Conservation (phyloP, 768 basidiomycete genomes). For the Kwoniella pini region DNA sequence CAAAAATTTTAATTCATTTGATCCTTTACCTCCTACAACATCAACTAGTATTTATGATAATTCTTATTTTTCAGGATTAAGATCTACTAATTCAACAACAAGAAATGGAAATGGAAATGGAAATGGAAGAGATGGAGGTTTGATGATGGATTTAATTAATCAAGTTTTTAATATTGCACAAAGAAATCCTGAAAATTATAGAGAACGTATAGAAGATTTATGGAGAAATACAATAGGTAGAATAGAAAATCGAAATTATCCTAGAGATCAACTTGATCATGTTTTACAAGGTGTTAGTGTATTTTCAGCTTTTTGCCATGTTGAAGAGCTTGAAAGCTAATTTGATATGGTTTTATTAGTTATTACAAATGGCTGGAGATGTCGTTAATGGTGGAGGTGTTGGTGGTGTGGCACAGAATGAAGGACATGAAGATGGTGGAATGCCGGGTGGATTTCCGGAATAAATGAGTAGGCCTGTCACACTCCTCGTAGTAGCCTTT, state of each 20-base stretch:
- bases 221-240: conserved; percentile 25
- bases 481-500: no score
- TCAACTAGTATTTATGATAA: conserved; percentile 66
- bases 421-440: conserved; percentile 13
- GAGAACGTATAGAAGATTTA: conserved; percentile 19
- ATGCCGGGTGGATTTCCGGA: conserved; percentile 39
- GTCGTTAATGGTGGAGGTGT: conserved; percentile 13
- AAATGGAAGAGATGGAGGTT: conserved; percentile 20
- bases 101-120: conserved; percentile 17
- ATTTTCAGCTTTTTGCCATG: neutral
- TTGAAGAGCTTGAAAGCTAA: neutral
- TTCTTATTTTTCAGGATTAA: conserved; percentile 64
- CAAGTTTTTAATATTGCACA: conserved; percentile 31
- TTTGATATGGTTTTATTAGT: neutral
- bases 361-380: conserved; percentile 20
- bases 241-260: conserved; percentile 20
- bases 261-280: conserved; percentile 34
- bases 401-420: neutral
- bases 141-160: conserved; percentile 29
- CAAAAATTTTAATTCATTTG: conserved; percentile 69
- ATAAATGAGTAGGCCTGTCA: neutral
- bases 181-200: conserved; percentile 26
- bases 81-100: neutral
- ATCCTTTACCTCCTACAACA: conserved; percentile 78
- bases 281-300: conserved; percentile 39